Evolutionary conservation across 306 rosid species (phyloP), one percentile per base, ranked within the genome.

Genomic region (Vicia villosa): DNA sequence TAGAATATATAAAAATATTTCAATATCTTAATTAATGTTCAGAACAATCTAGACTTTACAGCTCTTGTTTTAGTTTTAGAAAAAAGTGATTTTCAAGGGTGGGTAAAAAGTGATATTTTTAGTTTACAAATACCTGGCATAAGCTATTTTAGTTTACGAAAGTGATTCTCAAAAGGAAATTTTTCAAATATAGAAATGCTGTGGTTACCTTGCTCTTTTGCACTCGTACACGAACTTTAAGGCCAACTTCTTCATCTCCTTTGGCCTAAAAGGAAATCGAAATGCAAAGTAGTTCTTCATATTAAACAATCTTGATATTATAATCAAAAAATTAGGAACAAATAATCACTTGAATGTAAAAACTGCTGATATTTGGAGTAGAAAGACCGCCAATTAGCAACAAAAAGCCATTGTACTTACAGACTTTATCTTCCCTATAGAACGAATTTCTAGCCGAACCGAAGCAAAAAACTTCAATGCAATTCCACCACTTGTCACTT

Each of bases 401-500:
- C 34, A 34, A 45, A 45, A 28, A 77, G 83, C 28, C 20, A 61
- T 59, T 47, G 83, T 79, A 68, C 99, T 94, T 89, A 94, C 99
- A 80, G 97, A 94, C 79, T 94, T 94, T 68, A 94, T 89, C 95
- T 94, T 94, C 89, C 99, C 99, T 14, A 64, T 86, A 56, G 96
- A 41, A 69, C 99, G 97, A 83, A 94, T 85, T 89, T 94, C 99
- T 45, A 94, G 89, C 68, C 99, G 85, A 74, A 94, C 78, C 15
- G 97, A 94, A 12, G 99, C 99, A 80, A 94, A 94, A 82, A 94
- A 94, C 86, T 94, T 94, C 57, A 94, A 78, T 22, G 99, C 99
- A 75, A 94, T 94, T 75, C 99, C 99, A 69, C 99, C 99, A 82
- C 97, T 91, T 40, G 99, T 91, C 79, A 94, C 99, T 86, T 94